Conservation (phyloP, 1,139 yeast genomes). For the Pichia inconspicua region DNA sequence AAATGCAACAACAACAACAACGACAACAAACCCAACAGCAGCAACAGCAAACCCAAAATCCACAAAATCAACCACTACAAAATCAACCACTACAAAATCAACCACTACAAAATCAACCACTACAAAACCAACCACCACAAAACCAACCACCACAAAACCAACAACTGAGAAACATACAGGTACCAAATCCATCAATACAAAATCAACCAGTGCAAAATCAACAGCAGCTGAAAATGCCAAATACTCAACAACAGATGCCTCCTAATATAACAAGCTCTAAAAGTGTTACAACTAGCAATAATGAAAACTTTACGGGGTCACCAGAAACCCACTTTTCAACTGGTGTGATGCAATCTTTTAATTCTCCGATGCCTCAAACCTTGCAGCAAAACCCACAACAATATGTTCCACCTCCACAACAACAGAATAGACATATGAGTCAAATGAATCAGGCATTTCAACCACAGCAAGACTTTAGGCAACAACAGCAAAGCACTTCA, state of each 20-base stretch:
- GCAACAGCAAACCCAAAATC: slow-evolving; percentile 12
- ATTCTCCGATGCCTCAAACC: neutral
- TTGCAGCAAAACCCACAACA: neutral
- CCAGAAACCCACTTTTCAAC: neutral
- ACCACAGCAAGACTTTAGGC: neutral
- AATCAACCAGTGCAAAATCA: neutral
- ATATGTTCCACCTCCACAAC: slow-evolving; percentile 5
- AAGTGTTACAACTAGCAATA: neutral
- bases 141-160: too few species aligned
- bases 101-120: too few species aligned
- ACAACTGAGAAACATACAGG: too few species aligned
- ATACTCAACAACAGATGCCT: slow-evolving; percentile 1
- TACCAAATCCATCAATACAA: too few species aligned
- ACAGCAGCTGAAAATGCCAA: slow-evolving; percentile 1
- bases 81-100: too few species aligned
- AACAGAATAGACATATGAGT: neutral
- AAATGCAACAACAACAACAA: slow-evolving; percentile 22
- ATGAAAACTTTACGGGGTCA: neutral
- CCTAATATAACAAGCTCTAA: slow-evolving; percentile 8
- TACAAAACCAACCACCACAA: neutral
- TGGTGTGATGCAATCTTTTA: neutral
- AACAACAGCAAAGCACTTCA: neutral
- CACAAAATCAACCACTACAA: too few species aligned
- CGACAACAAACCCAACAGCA: slow-evolving; percentile 16
- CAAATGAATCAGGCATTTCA: slow-evolving; percentile 2